Evolutionary conservation across 164 flowering plant species (phyloP).

Genomic region (Vitis amurensis): DNA sequence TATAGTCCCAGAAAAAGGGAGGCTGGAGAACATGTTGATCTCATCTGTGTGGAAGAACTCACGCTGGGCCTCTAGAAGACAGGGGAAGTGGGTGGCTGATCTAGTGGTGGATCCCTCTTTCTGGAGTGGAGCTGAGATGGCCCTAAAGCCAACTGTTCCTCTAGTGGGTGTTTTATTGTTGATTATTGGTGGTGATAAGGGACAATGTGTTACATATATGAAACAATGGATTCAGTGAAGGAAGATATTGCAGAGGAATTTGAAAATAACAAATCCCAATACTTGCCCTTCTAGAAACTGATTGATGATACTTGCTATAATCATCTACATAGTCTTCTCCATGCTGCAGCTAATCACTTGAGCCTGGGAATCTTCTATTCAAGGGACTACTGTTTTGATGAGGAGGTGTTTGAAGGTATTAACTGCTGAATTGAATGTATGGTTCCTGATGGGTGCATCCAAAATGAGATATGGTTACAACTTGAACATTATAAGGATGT

Average conservation of each 20-base stretch:
- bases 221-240: conserved; percentile 70
- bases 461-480: conserved; percentile 37
- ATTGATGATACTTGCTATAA: conserved; percentile 67
- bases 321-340: conserved; percentile 63
- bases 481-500: conserved; percentile 39
- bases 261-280: conserved; percentile 25
- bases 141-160: conserved; percentile 48
- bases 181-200: conserved; percentile 26
- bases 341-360: conserved; percentile 63
- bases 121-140: conserved; percentile 46
- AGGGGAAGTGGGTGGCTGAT: conserved; percentile 40
- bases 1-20: conserved; percentile 36
- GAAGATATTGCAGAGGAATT: conserved; percentile 48
- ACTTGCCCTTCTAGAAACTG: conserved; percentile 45
- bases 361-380: conserved; percentile 55
- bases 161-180: conserved; percentile 39
- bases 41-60: conserved; percentile 49
- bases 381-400: conserved; percentile 43
- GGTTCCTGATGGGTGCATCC: conserved; percentile 28
- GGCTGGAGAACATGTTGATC: conserved; percentile 37
- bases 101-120: conserved; percentile 40
- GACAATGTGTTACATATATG: conserved; percentile 59
- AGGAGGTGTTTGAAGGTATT: conserved; percentile 57
- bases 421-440: conserved; percentile 38
- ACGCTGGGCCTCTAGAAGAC: conserved; percentile 29